These are phyloP conservation scores for Verticillium isaacii DNA, from an alignment of 2,329 filamentous ascomycete genomes.

Conservation along the genomic window DNA sequence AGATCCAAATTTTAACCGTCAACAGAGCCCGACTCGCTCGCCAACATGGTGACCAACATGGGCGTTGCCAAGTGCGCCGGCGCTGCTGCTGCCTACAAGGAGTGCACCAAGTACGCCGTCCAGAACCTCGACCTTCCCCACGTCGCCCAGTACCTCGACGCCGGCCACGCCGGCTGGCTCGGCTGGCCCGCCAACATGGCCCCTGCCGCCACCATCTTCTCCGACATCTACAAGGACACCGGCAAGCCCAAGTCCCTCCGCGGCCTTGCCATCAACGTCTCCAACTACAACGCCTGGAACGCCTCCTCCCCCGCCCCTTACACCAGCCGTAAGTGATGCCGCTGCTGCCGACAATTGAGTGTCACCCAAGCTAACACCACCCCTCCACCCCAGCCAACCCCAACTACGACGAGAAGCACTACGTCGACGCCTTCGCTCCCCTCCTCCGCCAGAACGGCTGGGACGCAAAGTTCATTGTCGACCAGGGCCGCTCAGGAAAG, in stretches of 20 bases:
- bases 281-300: conserved; percentile 45
- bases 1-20: conserved; percentile 18
- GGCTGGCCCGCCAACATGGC: conserved; percentile 51
- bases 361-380: conserved; percentile 15
- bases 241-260: conserved; percentile 44
- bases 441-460: conserved; percentile 47
- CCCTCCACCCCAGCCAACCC: conserved; percentile 28
- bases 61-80: conserved; percentile 27
- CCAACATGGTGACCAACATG: conserved; percentile 52
- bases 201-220: conserved; percentile 42
- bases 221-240: conserved; percentile 43
- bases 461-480: conserved; percentile 42
- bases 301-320: conserved; percentile 37
- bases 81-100: conserved; percentile 43
- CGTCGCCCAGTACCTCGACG: conserved; percentile 51
- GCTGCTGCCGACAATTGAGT: no score
- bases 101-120: conserved; percentile 46
- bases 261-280: conserved; percentile 53
- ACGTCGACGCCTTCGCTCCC: conserved; percentile 58
- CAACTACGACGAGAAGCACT: conserved; percentile 52
- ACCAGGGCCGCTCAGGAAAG: conserved; percentile 47
- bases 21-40: conserved; percentile 52
- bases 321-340: conserved; percentile 25
- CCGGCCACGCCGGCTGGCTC: conserved; percentile 54
- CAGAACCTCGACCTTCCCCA: conserved; percentile 48